Percentiles rank a stretch among this genome's conserved stretches.
These are phyloP conservation scores for Pontederia crassipes DNA, from an alignment of 176 grass and related monocot species.

Conservation along the genomic window DNA sequence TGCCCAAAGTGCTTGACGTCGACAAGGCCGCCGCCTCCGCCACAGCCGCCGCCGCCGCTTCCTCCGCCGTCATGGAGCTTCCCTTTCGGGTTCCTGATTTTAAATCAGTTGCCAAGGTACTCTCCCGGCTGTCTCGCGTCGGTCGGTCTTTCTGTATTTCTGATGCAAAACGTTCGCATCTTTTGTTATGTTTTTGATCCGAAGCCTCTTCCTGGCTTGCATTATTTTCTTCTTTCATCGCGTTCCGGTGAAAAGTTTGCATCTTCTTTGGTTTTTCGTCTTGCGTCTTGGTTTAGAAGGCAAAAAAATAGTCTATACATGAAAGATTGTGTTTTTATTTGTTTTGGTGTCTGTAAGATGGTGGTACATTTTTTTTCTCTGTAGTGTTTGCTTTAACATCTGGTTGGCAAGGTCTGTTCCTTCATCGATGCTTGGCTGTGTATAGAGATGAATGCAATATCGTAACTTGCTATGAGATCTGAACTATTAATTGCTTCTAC, in stretches of 20 bases:
- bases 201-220: too few relatives aligned
- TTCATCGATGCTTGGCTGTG: neutral
- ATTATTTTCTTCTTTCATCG: neutral
- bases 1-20: neutral
- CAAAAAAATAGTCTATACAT: too few relatives aligned
- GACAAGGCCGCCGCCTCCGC: slow-evolving; percentile 3
- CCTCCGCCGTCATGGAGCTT: slow-evolving; percentile 6
- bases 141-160: too few relatives aligned
- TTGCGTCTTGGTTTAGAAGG: too few relatives aligned
- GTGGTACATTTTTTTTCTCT: neutral
- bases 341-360: neutral
- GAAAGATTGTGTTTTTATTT: too few relatives aligned
- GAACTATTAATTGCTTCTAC: neutral
- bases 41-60: neutral
- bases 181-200: too few relatives aligned
- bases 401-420: neutral
- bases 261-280: too few relatives aligned
- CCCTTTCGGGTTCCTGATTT: slow-evolving; percentile 5
- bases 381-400: neutral
- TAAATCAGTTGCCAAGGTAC: neutral
- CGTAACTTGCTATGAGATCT: neutral
- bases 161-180: too few relatives aligned
- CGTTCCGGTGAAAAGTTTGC: too few relatives aligned
- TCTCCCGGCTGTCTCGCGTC: neutral
- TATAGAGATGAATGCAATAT: neutral